Evolutionary conservation across 352 stramenopile species (phyloP).

Genomic region (Phytophthora fragariaefolia): DNA sequence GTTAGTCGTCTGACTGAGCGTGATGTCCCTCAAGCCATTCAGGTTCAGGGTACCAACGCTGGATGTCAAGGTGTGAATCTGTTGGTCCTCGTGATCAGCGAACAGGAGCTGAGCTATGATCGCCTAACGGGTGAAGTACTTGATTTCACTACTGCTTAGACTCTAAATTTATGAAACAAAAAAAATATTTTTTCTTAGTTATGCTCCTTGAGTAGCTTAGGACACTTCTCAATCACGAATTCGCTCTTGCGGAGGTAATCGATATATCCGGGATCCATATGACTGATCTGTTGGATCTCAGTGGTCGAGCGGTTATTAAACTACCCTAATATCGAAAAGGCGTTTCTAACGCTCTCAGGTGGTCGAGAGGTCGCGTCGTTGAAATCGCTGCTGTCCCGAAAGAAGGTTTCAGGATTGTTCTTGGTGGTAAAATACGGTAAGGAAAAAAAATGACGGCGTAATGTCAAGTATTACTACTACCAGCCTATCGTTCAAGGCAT

Average conservation of each 20-base stretch:
- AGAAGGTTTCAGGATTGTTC: neutral
- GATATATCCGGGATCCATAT: too few relatives aligned
- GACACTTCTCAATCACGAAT: too few relatives aligned
- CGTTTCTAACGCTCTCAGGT: neutral
- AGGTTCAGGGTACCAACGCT: neutral
- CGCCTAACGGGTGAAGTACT: neutral
- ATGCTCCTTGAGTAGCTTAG: too few relatives aligned
- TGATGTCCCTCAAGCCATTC: neutral
- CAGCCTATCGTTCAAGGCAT: neutral
- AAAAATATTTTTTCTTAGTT: too few relatives aligned
- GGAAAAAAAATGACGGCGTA: neutral
- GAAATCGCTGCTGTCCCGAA: neutral
- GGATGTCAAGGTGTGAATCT: neutral
- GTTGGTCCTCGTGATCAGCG: neutral
- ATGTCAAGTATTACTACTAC: too few relatives aligned
- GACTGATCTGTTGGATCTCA: neutral
- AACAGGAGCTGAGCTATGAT: neutral
- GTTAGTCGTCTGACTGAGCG: neutral
- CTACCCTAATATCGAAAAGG: neutral
- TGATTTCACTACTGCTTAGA: neutral
- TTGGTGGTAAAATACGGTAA: neutral
- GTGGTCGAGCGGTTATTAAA: neutral
- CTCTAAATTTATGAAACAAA: neutral
- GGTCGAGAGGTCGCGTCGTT: neutral
- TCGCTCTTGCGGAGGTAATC: too few relatives aligned